Conservation (phyloP, 495 filamentous ascomycete genomes). For the Penicillium flavigenum region DNA sequence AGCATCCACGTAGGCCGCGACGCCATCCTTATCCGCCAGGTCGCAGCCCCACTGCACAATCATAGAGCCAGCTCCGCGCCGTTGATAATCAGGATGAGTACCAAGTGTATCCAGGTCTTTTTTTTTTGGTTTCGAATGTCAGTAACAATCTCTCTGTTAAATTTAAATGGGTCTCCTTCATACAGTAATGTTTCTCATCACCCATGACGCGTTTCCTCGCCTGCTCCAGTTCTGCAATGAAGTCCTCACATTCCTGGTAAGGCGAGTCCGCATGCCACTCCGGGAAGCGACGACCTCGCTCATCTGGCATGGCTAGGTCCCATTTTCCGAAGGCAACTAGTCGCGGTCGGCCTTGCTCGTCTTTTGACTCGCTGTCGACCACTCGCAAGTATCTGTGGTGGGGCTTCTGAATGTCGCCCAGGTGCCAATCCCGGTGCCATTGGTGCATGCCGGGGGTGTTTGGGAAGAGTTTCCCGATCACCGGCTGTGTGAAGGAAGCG, state of each 20-base stretch:
- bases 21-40: conserved; percentile 36
- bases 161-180: not conserved
- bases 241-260: conserved; percentile 15
- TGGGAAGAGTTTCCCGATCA: conserved; percentile 21
- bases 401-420: conserved; percentile 13
- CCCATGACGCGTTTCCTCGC: conserved; percentile 25
- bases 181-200: conserved; percentile 29
- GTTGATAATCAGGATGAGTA: conserved; percentile 48
- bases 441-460: conserved; percentile 27
- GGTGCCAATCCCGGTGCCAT: conserved; percentile 14
- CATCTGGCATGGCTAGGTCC: conserved; percentile 21
- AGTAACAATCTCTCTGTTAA: not conserved
- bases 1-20: conserved; percentile 33
- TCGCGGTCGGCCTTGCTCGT: conserved; percentile 19
- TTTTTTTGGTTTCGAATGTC: not conserved
- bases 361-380: conserved; percentile 17
- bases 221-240: conserved; percentile 18
- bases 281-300: conserved; percentile 27
- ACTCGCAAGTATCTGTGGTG: conserved; percentile 30
- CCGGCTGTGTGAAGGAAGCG: conserved; percentile 25
- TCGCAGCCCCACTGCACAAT: conserved; percentile 52
- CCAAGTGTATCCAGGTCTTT: conserved; percentile 49
- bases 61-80: conserved; percentile 49
- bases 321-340: conserved; percentile 32
- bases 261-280: conserved; percentile 26